Evolutionary conservation across 139 green algal genomes (phyloP).

Genomic region (Closterium sp.): DNA sequence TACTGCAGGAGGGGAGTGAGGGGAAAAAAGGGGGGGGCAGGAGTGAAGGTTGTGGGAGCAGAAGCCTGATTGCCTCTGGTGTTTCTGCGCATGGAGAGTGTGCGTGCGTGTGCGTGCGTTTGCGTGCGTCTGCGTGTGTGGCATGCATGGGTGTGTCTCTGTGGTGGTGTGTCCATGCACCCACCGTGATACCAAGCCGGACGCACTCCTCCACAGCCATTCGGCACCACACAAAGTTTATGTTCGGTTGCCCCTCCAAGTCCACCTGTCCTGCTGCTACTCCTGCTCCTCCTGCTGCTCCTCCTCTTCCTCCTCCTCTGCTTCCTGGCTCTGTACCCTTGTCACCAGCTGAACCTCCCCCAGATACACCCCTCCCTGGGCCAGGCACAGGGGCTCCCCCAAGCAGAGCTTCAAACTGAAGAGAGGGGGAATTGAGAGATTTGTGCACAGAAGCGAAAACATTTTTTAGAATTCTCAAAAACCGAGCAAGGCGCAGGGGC

Average conservation of each 20-base stretch:
- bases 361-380: not conserved
- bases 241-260: slow-evolving; percentile 23
- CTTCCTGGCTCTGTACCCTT: no score
- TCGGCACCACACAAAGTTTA: slow-evolving; percentile 43
- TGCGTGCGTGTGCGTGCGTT: no score
- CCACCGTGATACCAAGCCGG: slow-evolving; percentile 38
- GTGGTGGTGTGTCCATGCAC: not conserved
- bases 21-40: not conserved
- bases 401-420: slow-evolving; percentile 69
- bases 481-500: no score
- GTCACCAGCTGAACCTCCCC: no score
- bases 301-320: not conserved
- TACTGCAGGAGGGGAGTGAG: slow-evolving; percentile 50
- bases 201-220: slow-evolving; percentile 46
- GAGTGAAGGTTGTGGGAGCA: not conserved
- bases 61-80: not conserved
- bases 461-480: no score
- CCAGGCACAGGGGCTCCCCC: not conserved
- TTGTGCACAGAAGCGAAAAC: no score
- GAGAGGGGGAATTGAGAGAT: not conserved
- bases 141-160: not conserved
- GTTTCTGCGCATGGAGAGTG: no score
- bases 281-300: not conserved
- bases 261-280: not conserved
- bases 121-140: not conserved